Evolutionary conservation across 371 early-diverging fungal genomes (phyloP), one percentile per base, ranked within the genome.

Genomic region (Saksenaea vasiformis): DNA sequence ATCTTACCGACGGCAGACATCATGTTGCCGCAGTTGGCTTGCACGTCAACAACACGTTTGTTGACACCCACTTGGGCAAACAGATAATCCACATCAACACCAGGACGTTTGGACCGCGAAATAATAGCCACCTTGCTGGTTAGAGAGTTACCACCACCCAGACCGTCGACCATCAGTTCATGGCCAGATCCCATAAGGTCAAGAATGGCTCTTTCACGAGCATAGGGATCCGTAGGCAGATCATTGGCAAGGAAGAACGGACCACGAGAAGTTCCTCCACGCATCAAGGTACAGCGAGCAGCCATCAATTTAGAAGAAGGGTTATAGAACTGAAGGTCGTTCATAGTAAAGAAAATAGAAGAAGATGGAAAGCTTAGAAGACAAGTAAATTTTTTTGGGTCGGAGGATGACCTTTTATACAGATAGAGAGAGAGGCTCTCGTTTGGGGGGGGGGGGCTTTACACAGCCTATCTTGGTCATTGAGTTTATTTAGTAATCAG

Each of bases 1-100:
- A 44, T n/a, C 51, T 47, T 47, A 47, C 51, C 51, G 0, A 47
- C 51, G 24, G 51, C 51, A 10, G 51, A 17, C 51, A 47, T 47
- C 51, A 47, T 47, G 22, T 47, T 47, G 17, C 51, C 51, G 51
- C 51, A 47, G 22, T 47, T 47, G 51, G 51, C 22, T 11, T 47
- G 51, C 51, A 47, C 22, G 22, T 47, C 51, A 17, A 47, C 51
- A 10, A 22, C 22, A 47, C 51, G 51, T 3, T n/a, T 19, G 17
- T 47, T 17, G 22, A 47, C 22, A 26, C 51, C 51, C 9, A 47
- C 51, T 22, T 47, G 51, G 24, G 51, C 51, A 47, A 47, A 47
- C 3, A 47, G 51, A 11, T 47, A 47, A 47, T 47, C 51, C 3
- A 47, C 51, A 22, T 47, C 51, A 22, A 47, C 51, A 47, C 51